phyloP scores from a whole-genome alignment of 2,329 filamentous ascomycete genomes.

The Thyridium curvatum region DNA sequence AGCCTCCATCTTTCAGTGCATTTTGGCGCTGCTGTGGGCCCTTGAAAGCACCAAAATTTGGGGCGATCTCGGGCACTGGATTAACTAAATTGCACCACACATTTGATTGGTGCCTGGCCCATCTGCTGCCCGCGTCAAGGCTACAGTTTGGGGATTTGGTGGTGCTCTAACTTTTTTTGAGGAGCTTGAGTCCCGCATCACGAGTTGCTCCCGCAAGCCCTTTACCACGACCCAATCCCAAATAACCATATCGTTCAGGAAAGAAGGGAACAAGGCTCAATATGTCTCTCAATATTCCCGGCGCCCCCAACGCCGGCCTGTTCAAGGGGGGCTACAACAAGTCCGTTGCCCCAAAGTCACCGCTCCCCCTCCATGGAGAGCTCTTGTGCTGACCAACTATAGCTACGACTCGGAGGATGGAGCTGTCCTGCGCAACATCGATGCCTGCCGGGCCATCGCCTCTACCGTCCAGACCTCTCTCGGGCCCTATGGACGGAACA shows the following conservation, averaged over 20 bases:
- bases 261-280: constrained; percentile 8
- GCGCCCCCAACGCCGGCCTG: constrained; percentile 83
- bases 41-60: too few species aligned
- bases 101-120: not conserved
- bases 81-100: too few species aligned
- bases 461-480: constrained; percentile 95
- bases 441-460: constrained; percentile 92
- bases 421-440: constrained; percentile 96
- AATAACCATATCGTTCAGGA: not conserved
- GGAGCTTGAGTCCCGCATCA: constrained; percentile 2
- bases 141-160: constrained; percentile 1
- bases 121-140: constrained; percentile 1
- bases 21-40: too few species aligned
- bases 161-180: constrained; percentile 5
- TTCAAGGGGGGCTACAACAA: constrained; percentile 97
- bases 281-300: constrained; percentile 97
- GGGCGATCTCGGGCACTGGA: too few species aligned
- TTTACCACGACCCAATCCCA: constrained; percentile 4
- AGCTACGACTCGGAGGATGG: constrained; percentile 99
- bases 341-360: constrained; percentile 46
- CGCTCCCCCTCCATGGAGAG: not conserved
- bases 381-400: constrained; percentile 5
- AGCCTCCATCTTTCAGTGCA: too few species aligned
- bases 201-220: too few species aligned
- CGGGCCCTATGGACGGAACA: constrained; percentile 96